These are phyloP conservation scores for Citrus hindsii DNA, from an alignment of 345 rosid species.

Conservation along the genomic window DNA sequence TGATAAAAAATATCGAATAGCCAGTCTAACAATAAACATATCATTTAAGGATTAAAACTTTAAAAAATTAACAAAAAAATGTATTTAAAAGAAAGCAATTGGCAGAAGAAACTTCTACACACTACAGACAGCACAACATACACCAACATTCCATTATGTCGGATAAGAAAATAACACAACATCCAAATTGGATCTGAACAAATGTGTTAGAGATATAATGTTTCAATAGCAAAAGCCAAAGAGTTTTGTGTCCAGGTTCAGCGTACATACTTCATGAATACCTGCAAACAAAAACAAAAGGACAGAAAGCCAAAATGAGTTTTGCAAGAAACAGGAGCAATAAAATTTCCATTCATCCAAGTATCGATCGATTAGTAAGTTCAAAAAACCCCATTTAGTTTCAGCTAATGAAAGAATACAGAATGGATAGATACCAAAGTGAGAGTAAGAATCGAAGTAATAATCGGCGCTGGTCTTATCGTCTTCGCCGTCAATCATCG, in stretches of 20 bases:
- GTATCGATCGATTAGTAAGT: background rate
- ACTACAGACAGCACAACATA: too few species aligned
- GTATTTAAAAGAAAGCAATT: background rate
- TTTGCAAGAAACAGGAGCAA: background rate
- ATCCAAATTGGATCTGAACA: background rate
- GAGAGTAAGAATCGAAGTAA: conserved; percentile 97
- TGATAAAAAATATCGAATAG: background rate
- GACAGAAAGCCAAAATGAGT: conserved; percentile 5
- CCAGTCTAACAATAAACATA: background rate
- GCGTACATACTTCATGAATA: conserved; percentile 94
- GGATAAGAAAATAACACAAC: background rate
- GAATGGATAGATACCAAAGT: conserved; percentile 61
- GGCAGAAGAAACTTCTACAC: background rate
- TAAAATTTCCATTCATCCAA: background rate
- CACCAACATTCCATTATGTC: too few species aligned
- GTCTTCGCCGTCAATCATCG: conserved; percentile 41
- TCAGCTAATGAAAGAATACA: background rate
- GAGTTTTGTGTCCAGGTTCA: conserved; percentile 17
- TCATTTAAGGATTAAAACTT: background rate
- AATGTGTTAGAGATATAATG: background rate
- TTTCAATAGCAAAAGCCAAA: background rate
- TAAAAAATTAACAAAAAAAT: background rate
- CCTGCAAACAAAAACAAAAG: conserved; percentile 47
- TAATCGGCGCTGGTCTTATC: conserved; percentile 94
- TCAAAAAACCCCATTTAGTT: background rate